Evolutionary conservation across 2,329 filamentous ascomycete species (phyloP).

Genomic region (Nigrospora osmanthi): DNA sequence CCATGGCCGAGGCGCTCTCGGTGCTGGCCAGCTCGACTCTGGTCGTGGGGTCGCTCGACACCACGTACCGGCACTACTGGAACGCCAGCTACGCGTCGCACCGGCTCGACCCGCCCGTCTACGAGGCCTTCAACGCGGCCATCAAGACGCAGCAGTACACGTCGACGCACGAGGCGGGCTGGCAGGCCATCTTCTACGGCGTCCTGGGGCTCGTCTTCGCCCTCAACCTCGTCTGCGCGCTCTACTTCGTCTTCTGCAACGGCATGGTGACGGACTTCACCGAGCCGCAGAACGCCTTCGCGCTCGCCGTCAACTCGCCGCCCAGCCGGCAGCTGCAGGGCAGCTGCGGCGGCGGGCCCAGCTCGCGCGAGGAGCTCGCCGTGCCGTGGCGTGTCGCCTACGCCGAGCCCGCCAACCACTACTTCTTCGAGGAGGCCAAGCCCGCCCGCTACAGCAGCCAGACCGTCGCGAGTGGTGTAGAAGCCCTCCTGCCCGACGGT

Average conservation of each 20-base stretch:
- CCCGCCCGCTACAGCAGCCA: slow-evolving; percentile 12
- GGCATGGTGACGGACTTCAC: slow-evolving; percentile 71
- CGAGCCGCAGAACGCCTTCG: slow-evolving; percentile 69
- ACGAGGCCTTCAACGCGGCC: slow-evolving; percentile 55
- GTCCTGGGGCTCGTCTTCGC: slow-evolving; percentile 58
- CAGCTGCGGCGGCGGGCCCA: slow-evolving; percentile 28
- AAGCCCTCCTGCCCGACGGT: slow-evolving; percentile 1
- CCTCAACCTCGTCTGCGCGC: slow-evolving; percentile 58
- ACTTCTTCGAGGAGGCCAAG: slow-evolving; percentile 32
- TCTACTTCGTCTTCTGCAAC: slow-evolving; percentile 50
- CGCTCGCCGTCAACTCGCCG: slow-evolving; percentile 57
- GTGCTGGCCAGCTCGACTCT: slow-evolving; percentile 62
- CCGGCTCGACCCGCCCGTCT: slow-evolving; percentile 34
- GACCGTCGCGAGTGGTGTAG: slow-evolving; percentile 1
- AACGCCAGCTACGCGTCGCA: slow-evolving; percentile 24
- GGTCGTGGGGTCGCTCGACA: slow-evolving; percentile 47
- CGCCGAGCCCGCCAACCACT: slow-evolving; percentile 28
- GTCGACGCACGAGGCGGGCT: slow-evolving; percentile 51
- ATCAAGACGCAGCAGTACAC: slow-evolving; percentile 62
- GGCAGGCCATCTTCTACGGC: slow-evolving; percentile 61
- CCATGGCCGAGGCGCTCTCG: slow-evolving; percentile 65
- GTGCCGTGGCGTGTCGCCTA: slow-evolving; percentile 35
- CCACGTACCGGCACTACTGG: slow-evolving; percentile 55
- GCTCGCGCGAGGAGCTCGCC: slow-evolving; percentile 25
- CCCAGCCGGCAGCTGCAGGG: slow-evolving; percentile 27